Evolutionary conservation across 371 early-diverging fungal genomes (phyloP), one percentile per base, ranked within the genome.

Genomic region (Mortierella sp.): DNA sequence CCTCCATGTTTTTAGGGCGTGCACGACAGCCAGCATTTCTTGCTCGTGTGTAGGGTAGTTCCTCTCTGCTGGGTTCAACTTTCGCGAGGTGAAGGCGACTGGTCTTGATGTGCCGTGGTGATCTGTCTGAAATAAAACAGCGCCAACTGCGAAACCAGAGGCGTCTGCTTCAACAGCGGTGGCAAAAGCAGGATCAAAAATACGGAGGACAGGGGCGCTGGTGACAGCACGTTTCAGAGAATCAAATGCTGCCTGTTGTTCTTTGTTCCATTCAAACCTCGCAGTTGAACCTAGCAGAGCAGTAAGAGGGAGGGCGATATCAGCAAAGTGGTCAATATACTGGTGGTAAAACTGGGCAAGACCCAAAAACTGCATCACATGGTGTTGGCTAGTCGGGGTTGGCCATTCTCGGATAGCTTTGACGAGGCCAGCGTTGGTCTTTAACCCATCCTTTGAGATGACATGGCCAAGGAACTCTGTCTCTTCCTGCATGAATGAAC

Each of bases 291-390:
- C 57, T 88, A 76, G 28, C 4, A 86, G 65, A 14, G 72, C 52
- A 1, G 83, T 80, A 1, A 89, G 23, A 4, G 85, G 86, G 11
- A 25, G 11, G 0, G 83, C 75, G 1, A 84, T 57, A 18, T 80
- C 12, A 1, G 88, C 66, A 62, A 70, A 87, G 43, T 82, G 26
- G 0, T 56, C 46, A 4, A 90, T 83, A 59, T 87, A 89, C 0
- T 82, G 65, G 1, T 76, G 70, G 73, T 88, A 87, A 66, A 77
- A 90, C 25, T 86, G 86, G 9, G 81, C 66, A n/a, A 87, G 70
- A 0, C 91, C 90, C 0, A 88, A 66, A 66, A 91, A 88, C 0
- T 58, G 62, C 59, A 79, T 77, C 0, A 91, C 48, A 12, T 88
- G 43, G 3, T 55, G 16, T 43, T 37, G 53, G 1, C 15, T 64